Evolutionary conservation across 352 stramenopile species (phyloP).

Genomic region (Globisporangium recalcitrans): DNA sequence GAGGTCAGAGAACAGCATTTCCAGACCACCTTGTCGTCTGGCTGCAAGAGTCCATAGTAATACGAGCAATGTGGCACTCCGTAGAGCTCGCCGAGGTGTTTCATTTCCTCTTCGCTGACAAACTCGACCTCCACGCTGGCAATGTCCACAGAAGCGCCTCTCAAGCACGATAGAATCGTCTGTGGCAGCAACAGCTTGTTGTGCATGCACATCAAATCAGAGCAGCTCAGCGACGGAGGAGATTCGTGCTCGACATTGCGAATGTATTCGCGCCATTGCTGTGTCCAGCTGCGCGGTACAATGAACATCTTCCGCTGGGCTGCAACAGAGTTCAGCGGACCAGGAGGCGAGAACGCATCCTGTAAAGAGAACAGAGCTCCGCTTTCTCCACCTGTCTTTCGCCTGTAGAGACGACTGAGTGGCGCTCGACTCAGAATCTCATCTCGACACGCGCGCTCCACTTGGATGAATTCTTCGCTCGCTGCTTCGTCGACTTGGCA

Average conservation of each 20-base stretch:
- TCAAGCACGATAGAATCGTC: slow-evolving; percentile 31
- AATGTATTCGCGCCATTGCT: slow-evolving; percentile 68
- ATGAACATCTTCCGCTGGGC: slow-evolving; percentile 48
- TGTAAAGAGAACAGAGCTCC: slow-evolving; percentile 31
- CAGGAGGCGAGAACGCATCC: slow-evolving; percentile 42
- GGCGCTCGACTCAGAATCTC: slow-evolving; percentile 48
- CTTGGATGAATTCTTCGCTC: slow-evolving; percentile 47
- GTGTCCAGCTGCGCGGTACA: slow-evolving; percentile 49
- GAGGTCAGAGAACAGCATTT: slow-evolving; percentile 38
- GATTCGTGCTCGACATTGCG: slow-evolving; percentile 46
- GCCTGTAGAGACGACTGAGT: slow-evolving; percentile 49
- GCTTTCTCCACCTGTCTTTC: slow-evolving; percentile 20
- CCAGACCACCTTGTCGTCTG: slow-evolving; percentile 31
- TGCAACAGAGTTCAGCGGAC: slow-evolving; percentile 22
- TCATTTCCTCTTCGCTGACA: slow-evolving; percentile 54
- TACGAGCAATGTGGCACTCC: slow-evolving; percentile 36
- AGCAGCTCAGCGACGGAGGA: slow-evolving; percentile 28
- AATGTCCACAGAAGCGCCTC: slow-evolving; percentile 34
- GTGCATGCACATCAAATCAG: slow-evolving; percentile 44
- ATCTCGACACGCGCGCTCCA: slow-evolving; percentile 47
- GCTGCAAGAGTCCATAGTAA: slow-evolving; percentile 44
- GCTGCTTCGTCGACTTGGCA: slow-evolving; percentile 47
- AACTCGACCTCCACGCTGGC: slow-evolving; percentile 55
- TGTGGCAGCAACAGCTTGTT: slow-evolving; percentile 51
- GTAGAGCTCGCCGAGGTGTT: slow-evolving; percentile 51